Evolutionary conservation across 306 rosid genomes (phyloP).

Genomic region (Rosa rugosa): DNA sequence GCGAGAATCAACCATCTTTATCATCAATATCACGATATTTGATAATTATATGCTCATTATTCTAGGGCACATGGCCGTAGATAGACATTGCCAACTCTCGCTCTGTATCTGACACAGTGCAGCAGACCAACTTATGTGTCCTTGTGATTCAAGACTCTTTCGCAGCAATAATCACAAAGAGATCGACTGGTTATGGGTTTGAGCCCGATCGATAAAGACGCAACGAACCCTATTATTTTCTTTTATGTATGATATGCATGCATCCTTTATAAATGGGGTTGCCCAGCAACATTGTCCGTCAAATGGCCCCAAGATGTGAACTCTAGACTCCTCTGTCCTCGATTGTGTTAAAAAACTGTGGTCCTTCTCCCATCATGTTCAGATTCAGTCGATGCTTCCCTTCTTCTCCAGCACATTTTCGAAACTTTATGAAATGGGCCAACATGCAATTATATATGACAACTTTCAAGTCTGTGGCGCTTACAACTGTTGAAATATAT

Average conservation of each 20-base stretch:
- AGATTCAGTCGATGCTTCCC: constrained; percentile 7
- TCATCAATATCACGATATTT: not conserved
- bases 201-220: constrained; percentile 9
- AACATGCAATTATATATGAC: not conserved
- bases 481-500: not conserved
- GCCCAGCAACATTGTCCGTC: not conserved
- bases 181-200: not conserved
- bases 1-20: not conserved
- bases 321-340: constrained; percentile 7
- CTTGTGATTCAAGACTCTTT: not conserved
- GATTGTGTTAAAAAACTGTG: not conserved
- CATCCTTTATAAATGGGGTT: not conserved
- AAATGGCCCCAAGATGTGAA: constrained; percentile 17
- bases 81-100: constrained; percentile 7
- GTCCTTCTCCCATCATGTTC: constrained; percentile 6
- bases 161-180: constrained; percentile 4
- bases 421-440: constrained; percentile 1
- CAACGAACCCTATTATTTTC: not conserved
- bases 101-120: not conserved
- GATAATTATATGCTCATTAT: constrained; percentile 5
- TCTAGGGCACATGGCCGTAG: constrained; percentile 10
- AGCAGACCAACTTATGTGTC: constrained; percentile 7
- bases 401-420: constrained; percentile 20
- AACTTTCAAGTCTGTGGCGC: not conserved
- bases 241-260: not conserved